phyloP scores from a whole-genome alignment of 805 yeast genomes.

The Cyberlindnera subsufficiens region DNA sequence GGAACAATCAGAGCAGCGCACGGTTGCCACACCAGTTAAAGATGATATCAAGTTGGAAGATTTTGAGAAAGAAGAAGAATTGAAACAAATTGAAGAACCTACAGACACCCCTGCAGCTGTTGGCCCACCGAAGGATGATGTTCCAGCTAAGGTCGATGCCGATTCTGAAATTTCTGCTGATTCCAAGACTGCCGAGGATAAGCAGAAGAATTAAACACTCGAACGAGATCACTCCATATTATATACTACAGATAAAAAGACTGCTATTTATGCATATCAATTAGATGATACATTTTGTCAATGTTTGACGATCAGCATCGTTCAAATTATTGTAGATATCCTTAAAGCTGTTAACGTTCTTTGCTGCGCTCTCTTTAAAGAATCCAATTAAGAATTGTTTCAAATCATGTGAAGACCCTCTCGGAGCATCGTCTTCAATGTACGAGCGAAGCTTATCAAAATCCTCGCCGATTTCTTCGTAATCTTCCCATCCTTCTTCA shows the following conservation, averaged over 20 bases:
- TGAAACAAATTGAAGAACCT: slow-evolving; percentile 5
- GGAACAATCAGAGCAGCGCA: slow-evolving; percentile 51
- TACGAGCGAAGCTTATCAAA: slow-evolving; percentile 58
- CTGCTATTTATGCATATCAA: not conserved
- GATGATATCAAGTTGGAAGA: slow-evolving; percentile 35
- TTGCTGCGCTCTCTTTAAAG: slow-evolving; percentile 38
- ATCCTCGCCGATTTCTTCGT: slow-evolving; percentile 61
- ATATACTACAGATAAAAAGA: not conserved
- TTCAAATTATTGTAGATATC: slow-evolving; percentile 40
- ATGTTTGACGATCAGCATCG: slow-evolving; percentile 45
- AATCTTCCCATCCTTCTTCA: slow-evolving; percentile 68
- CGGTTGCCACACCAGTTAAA: slow-evolving; percentile 20
- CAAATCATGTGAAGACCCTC: slow-evolving; percentile 7
- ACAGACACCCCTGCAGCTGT: slow-evolving; percentile 7
- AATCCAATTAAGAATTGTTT: slow-evolving; percentile 40
- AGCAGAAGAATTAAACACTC: not conserved
- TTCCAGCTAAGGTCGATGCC: not conserved
- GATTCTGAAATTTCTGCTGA: too few relatives aligned
- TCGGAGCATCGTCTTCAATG: slow-evolving; percentile 35
- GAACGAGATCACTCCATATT: not conserved
- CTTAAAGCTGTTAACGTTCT: slow-evolving; percentile 46
- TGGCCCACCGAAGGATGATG: slow-evolving; percentile 11
- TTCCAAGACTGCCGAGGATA: not conserved
- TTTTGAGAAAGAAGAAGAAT: slow-evolving; percentile 24
- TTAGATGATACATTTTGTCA: slow-evolving; percentile 33